Evolutionary conservation across 2,329 filamentous ascomycete species (phyloP), one percentile per base, ranked within the genome.

Genomic region (Teratosphaeria pseudoeucalypti): DNA sequence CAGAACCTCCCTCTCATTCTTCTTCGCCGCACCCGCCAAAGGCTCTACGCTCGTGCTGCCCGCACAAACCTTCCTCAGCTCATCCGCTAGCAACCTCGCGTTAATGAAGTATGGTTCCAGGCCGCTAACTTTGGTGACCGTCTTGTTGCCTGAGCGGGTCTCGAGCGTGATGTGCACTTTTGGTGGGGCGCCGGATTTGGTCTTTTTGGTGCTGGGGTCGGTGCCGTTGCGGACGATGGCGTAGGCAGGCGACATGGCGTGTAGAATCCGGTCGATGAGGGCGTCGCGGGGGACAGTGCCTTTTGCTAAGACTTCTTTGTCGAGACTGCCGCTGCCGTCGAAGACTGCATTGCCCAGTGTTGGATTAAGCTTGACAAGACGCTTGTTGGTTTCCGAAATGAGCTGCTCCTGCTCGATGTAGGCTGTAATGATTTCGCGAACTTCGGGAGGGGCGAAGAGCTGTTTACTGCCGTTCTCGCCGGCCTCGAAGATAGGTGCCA

Each of bases 51-150:
- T 86, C 12, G 85, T 85, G 60, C 81, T 84, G n/a, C 85, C 84
- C 2, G 85, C 85, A 68, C 85, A 88, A 34, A 82, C 81, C 73
- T 85, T 87, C 66, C 85, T 78, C 65, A 88, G 67, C 68, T 88
- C 85, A 61, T 87, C 85, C 1, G 84, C 84, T 58, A 88, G 74
- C 1, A 81, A 73, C 54, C 79, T 78, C 0, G 85, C 82, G 19
- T 81, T 77, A 52, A 88, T 81, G 29, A 81, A 79, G 64, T 85
- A 88, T 0, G 78, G 72, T 65, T 88, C 85, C 34, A 88, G 68
- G 3, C 83, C 83, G 16, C 77, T 80, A 1, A 87, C 76, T 65
- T 82, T 85, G 2, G 85, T 87, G 2, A 85, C 82, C 2, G 81
- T 83, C 72, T 88, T 88, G 59, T 84, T 84, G 7, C 85, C 84